Conservation (phyloP, 2,329 filamentous ascomycete species). For the Phialocephala sp. region DNA sequence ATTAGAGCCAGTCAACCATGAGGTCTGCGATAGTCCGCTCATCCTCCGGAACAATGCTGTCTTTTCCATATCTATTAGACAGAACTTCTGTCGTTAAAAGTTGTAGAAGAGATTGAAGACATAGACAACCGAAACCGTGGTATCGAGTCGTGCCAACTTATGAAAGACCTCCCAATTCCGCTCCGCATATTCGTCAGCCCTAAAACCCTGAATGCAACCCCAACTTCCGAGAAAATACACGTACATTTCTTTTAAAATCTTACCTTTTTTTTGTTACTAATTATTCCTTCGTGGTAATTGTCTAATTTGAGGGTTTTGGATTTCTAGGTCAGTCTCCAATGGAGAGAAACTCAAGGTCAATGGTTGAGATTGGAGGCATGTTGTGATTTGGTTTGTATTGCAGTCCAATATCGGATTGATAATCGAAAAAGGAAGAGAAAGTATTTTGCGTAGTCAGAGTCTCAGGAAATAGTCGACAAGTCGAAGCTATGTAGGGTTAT, state of each 20-base stretch:
- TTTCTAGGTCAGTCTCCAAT: background rate
- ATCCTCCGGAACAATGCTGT: conserved; percentile 69
- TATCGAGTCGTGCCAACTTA: conserved; percentile 70
- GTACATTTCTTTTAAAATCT: conserved; percentile 27
- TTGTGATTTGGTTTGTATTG: background rate
- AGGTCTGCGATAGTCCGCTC: conserved; percentile 76
- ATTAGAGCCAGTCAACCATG: conserved; percentile 80
- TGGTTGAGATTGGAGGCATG: conserved; percentile 1
- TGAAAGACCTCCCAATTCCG: conserved; percentile 67
- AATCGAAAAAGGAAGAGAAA: too few species aligned
- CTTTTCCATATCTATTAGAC: conserved; percentile 62
- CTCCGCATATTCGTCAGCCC: conserved; percentile 41
- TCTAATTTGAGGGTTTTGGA: background rate
- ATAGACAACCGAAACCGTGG: conserved; percentile 75
- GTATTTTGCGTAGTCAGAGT: too few species aligned
- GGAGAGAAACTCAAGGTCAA: background rate
- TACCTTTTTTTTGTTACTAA: conserved; percentile 1
- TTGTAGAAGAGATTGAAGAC: conserved; percentile 75
- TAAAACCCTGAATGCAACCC: too few species aligned
- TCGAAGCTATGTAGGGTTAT: background rate
- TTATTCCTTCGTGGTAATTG: too few species aligned
- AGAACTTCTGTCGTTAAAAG: conserved; percentile 72
- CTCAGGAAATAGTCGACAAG: too few species aligned
- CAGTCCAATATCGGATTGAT: background rate
- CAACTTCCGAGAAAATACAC: conserved; percentile 3